Percentiles rank a stretch among this genome's conserved stretches.
Conservation (phyloP, 2,329 filamentous ascomycete species). For the Pyricularia pennisetigena region DNA sequence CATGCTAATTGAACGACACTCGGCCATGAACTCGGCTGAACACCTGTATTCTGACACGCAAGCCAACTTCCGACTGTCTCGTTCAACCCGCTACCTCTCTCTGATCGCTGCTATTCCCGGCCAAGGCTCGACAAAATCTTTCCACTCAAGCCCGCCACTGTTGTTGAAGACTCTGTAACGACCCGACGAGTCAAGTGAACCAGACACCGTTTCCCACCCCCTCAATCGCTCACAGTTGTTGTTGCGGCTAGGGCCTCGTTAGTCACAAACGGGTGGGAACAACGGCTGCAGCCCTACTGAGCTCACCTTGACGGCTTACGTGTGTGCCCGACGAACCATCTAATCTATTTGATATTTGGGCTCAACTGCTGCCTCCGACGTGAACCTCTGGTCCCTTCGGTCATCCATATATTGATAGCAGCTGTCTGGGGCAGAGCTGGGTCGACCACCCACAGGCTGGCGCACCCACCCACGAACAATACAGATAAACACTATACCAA, state of each 20-base stretch:
- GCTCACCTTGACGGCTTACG: background rate
- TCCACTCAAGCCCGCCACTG: background rate
- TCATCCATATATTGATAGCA: background rate
- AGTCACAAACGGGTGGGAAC: background rate
- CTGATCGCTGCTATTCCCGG: background rate
- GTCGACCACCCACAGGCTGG: background rate
- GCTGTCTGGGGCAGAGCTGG: background rate
- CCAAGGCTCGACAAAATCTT: background rate
- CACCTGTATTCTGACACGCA: background rate
- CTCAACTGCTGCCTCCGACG: background rate
- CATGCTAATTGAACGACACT: background rate
- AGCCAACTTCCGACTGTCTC: background rate
- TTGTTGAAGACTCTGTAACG: background rate
- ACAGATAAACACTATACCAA: background rate
- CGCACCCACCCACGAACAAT: background rate
- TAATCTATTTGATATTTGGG: background rate
- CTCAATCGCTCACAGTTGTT: background rate
- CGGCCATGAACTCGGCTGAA: background rate
- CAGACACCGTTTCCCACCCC: background rate
- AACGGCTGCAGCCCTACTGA: background rate
- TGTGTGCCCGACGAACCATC: background rate
- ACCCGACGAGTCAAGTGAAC: background rate
- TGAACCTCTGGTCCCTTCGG: background rate
- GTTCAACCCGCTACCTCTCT: background rate
- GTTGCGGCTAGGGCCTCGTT: background rate